Conservation (phyloP, 2,329 filamentous ascomycete species). For the Alternaria viburni region DNA sequence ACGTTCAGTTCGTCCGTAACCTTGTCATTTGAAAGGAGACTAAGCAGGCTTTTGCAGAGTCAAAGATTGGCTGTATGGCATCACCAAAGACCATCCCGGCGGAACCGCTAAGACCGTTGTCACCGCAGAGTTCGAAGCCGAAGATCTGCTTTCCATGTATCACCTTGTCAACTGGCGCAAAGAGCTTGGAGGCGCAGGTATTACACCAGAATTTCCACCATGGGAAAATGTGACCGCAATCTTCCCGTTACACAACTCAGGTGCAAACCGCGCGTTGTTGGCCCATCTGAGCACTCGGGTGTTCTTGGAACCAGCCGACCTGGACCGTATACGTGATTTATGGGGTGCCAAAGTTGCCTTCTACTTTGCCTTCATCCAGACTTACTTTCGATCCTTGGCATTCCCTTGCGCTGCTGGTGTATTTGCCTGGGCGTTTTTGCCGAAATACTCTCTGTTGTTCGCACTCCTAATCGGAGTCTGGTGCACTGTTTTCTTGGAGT, state of each 20-base stretch:
- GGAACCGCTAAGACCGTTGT: slow-evolving; percentile 42
- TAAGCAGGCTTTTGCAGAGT: slow-evolving; percentile 58
- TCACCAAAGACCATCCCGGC: slow-evolving; percentile 68
- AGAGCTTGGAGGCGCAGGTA: slow-evolving; percentile 78
- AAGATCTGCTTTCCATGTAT: slow-evolving; percentile 78
- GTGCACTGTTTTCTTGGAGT: slow-evolving; percentile 46
- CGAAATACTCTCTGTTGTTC: slow-evolving; percentile 40
- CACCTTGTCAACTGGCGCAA: slow-evolving; percentile 76
- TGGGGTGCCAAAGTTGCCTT: slow-evolving; percentile 72
- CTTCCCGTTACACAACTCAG: slow-evolving; percentile 80
- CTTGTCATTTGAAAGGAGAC: not conserved
- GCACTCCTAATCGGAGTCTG: slow-evolving; percentile 40
- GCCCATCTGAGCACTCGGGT: slow-evolving; percentile 76
- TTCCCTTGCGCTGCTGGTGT: slow-evolving; percentile 41
- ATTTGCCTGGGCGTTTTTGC: slow-evolving; percentile 38
- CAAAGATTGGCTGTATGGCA: slow-evolving; percentile 84
- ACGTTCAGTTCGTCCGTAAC: not conserved
- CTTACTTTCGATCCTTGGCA: slow-evolving; percentile 39
- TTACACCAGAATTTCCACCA: slow-evolving; percentile 70
- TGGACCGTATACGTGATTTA: slow-evolving; percentile 76
- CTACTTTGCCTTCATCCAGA: slow-evolving; percentile 46
- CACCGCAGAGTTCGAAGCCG: slow-evolving; percentile 76
- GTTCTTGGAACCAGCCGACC: slow-evolving; percentile 67
- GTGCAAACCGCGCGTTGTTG: slow-evolving; percentile 77
- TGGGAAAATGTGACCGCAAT: slow-evolving; percentile 77